phyloP scores from a whole-genome alignment of 2,329 filamentous ascomycete species.

The Alternaria rosae region DNA sequence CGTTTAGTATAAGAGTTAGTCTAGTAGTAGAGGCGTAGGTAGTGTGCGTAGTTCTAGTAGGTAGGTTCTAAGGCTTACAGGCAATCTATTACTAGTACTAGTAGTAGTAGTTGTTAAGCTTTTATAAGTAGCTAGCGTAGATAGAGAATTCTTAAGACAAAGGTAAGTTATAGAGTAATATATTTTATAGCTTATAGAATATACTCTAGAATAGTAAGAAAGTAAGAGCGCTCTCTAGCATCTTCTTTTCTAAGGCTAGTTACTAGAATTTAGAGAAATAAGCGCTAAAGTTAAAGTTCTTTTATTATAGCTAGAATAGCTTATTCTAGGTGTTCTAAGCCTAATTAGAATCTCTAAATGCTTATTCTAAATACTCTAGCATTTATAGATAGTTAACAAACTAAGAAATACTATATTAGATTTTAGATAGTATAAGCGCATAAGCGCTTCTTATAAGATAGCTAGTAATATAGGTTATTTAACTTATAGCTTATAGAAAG shows the following conservation, averaged over 20 bases:
- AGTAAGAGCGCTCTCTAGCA: slow-evolving; percentile 2
- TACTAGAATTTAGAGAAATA: neutral
- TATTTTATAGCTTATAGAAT: too few relatives aligned
- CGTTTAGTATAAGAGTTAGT: too few relatives aligned
- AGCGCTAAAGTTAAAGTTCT: neutral
- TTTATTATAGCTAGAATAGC: neutral
- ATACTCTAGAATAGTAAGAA: too few relatives aligned
- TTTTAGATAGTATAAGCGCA: neutral
- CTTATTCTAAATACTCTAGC: neutral
- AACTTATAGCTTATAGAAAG: neutral
- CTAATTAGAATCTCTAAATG: neutral
- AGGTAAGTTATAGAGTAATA: too few relatives aligned
- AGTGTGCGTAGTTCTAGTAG: too few relatives aligned
- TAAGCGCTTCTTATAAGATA: neutral
- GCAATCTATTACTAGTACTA: neutral
- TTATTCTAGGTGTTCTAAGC: neutral
- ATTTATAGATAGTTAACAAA: neutral
- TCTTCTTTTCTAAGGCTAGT: neutral
- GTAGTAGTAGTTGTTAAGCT: neutral
- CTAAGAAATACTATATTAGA: neutral
- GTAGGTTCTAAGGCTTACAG: neutral
- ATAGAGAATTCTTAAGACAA: neutral
- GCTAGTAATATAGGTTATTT: neutral
- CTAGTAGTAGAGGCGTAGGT: neutral
- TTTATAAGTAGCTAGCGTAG: neutral